Evolutionary conservation across 768 basidiomycete species (phyloP).

Genomic region (Dacryopinax primogenitus): DNA sequence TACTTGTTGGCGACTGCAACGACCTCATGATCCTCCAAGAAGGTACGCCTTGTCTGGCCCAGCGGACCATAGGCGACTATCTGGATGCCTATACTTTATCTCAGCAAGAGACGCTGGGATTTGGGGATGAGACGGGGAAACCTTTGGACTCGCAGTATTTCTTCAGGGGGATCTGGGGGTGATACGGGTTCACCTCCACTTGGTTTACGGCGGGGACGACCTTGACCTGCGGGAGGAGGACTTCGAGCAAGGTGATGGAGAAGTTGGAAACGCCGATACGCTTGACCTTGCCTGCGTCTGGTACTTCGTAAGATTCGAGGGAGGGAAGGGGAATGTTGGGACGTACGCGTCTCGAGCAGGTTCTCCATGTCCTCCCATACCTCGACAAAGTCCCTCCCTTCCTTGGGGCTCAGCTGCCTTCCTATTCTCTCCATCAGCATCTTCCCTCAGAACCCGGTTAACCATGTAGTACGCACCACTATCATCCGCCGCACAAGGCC

Average conservation of each 20-base stretch:
- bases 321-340: not conserved
- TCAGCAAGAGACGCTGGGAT: constrained; percentile 1
- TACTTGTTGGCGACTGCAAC: constrained; percentile 14
- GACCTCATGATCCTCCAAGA: constrained; percentile 14
- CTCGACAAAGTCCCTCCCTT: constrained; percentile 17
- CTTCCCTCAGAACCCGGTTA: not conserved
- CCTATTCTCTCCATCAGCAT: not conserved
- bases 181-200: constrained; percentile 29
- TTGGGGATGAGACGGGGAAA: constrained; percentile 16
- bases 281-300: constrained; percentile 15
- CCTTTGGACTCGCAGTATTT: constrained; percentile 16
- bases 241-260: constrained; percentile 51
- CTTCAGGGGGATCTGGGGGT: constrained; percentile 14
- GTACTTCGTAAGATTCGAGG: not conserved
- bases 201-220: constrained; percentile 64
- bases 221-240: constrained; percentile 52
- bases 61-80: constrained; percentile 1
- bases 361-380: constrained; percentile 20
- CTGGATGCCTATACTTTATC: not conserved
- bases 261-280: constrained; percentile 68
- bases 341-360: constrained; percentile 14
- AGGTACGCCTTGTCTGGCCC: not conserved
- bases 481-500: constrained; percentile 18
- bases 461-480: not conserved
- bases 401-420: constrained; percentile 9